Percentiles rank a stretch among this genome's conserved stretches.
Evolutionary conservation across 441 rosid genomes (phyloP).

Genomic region (Pelargonium australe): DNA sequence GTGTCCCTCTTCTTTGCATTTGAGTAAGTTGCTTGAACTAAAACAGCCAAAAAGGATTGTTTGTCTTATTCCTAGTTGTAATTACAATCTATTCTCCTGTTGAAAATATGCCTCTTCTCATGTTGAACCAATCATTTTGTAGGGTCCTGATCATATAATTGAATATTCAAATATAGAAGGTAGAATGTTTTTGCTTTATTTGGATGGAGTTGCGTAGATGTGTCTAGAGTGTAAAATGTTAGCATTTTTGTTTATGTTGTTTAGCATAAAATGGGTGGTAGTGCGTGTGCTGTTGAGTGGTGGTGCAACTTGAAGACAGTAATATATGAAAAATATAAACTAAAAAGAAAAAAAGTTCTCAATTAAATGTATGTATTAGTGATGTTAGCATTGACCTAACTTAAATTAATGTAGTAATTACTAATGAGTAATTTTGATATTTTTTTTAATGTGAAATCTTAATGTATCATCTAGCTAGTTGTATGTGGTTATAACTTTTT

Average conservation of each 20-base stretch:
- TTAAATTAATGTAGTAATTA: background rate
- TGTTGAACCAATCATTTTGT: too few relatives aligned
- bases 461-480: too few relatives aligned
- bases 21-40: constrained; percentile 54
- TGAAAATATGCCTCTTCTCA: too few relatives aligned
- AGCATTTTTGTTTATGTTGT: background rate
- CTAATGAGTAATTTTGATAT: too few relatives aligned
- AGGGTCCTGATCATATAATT: too few relatives aligned
- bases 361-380: background rate
- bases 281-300: background rate
- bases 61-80: constrained; percentile 8
- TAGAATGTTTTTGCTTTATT: too few relatives aligned
- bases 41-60: background rate
- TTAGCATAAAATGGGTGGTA: too few relatives aligned
- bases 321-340: background rate
- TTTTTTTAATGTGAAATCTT: too few relatives aligned
- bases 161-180: too few relatives aligned
- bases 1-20: constrained; percentile 93
- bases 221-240: background rate
- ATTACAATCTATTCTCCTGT: background rate
- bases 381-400: background rate
- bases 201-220: background rate
- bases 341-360: background rate
- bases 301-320: background rate
- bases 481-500: too few relatives aligned